Evolutionary conservation across 2,329 filamentous ascomycete genomes (phyloP), one percentile per base, ranked within the genome.

Genomic region (Botrytis galanthina): DNA sequence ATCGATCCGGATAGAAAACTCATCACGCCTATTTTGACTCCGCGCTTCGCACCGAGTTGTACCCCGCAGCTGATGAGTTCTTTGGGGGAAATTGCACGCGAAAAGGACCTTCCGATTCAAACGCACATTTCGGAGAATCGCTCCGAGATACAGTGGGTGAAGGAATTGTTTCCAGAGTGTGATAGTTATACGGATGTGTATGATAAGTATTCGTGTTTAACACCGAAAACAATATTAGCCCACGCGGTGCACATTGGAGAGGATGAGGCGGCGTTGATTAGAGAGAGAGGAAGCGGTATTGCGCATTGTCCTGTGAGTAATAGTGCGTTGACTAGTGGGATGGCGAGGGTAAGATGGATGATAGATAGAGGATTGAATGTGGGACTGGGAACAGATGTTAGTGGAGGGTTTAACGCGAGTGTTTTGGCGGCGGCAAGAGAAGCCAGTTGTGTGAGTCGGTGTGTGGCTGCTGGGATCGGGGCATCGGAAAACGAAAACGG

Each of bases 261-360:
- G 1, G 85, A 89, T 1, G 85, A 84, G 82, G 88, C 89, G 0
- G 80, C 81, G 16, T 82, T 95, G 18, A 87, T 98, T 71, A 88
- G 87, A 0, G 74, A 79, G 3, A 84, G 91, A 0, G 83, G 87
- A 6, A 85, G 89, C 7, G 93, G 93, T 77, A 87, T 98, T 29
- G 89, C 89, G 8, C 95, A 98, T 83, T 98, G 95, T 81, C 95
- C 95, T 0, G 93, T 92, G 72, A 94, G 91, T 78, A 99, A 99
- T 82, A 91, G 90, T 9, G 90, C 93, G 0, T 86, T 99, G 67
- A 93, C 93, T 1, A 93, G 90, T 44, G 96, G 96, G 0, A 87
- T 91, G 67, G 93, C 93, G 14, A 89, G 89, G 6, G 91, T 99
- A 2, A 87, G 95, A 29, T 88, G 88, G 82, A 81, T 97, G 77